Evolutionary conservation across 2,329 filamentous ascomycete genomes (phyloP).

Genomic region (Lecanosticta acicola): DNA sequence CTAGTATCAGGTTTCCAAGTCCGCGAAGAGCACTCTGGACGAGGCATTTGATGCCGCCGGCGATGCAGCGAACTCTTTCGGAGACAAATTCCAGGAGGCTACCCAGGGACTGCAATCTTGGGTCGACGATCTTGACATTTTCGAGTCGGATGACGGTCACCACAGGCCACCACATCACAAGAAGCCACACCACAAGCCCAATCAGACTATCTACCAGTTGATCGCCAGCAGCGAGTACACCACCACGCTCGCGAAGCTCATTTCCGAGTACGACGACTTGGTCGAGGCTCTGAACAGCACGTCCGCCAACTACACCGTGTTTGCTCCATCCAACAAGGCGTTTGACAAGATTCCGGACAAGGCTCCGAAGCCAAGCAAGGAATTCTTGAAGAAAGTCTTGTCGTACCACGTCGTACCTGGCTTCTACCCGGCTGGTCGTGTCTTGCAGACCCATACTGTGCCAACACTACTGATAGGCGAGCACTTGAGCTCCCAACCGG

Average conservation of each 20-base stretch:
- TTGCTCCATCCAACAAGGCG: constrained; percentile 71
- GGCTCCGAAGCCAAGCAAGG: constrained; percentile 59
- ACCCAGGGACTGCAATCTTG: constrained; percentile 46
- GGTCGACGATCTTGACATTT: constrained; percentile 34
- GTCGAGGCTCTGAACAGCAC: constrained; percentile 70
- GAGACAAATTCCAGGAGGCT: constrained; percentile 39
- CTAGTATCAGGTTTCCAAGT: constrained; percentile 8
- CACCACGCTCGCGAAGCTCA: constrained; percentile 67
- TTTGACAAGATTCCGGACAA: constrained; percentile 61
- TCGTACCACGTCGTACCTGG: constrained; percentile 69
- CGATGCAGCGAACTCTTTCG: constrained; percentile 36
- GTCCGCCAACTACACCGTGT: constrained; percentile 68
- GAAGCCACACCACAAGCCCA: constrained; percentile 42
- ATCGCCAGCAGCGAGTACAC: constrained; percentile 72
- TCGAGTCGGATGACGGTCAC: constrained; percentile 29
- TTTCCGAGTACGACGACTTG: constrained; percentile 66
- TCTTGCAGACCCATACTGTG: constrained; percentile 68
- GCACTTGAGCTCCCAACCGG: constrained; percentile 55
- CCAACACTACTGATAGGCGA: constrained; percentile 60
- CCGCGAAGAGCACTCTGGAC: constrained; percentile 27
- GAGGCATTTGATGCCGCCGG: constrained; percentile 30
- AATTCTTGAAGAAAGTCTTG: constrained; percentile 63
- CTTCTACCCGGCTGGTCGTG: constrained; percentile 58
- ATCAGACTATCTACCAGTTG: constrained; percentile 73
- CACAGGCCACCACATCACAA: constrained; percentile 22